Evolutionary conservation across 805 yeast species (phyloP).

Genomic region (Candida arabinofermentans): DNA sequence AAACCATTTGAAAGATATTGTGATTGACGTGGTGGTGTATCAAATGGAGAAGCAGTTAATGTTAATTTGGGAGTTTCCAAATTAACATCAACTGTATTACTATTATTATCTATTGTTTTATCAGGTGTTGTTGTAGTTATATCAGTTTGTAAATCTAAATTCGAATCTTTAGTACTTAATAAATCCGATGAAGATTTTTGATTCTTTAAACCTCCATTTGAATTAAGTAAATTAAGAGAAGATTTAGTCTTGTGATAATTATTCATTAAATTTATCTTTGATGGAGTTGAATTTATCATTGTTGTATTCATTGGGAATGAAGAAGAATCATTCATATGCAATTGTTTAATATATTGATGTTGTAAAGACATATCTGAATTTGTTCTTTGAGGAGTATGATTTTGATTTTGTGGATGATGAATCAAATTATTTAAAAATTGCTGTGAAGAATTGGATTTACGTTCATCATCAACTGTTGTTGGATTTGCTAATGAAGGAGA

Average conservation of each 20-base stretch:
- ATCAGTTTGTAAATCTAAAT: too few species aligned
- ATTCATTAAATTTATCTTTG: slow-evolving; percentile 25
- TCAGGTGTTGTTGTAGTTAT: not conserved
- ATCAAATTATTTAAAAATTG: not conserved
- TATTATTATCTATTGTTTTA: not conserved
- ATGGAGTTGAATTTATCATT: slow-evolving; percentile 23
- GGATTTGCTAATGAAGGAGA: not conserved
- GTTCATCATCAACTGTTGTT: slow-evolving; percentile 2
- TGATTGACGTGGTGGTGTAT: slow-evolving; percentile 19
- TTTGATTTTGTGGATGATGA: too few species aligned
- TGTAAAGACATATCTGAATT: slow-evolving; percentile 19
- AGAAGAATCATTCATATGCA: slow-evolving; percentile 30
- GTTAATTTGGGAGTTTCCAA: not conserved
- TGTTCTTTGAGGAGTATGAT: slow-evolving; percentile 5
- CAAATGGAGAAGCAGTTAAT: slow-evolving; percentile 10
- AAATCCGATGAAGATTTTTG: slow-evolving; percentile 6
- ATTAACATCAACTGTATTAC: not conserved
- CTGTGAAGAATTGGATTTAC: not conserved
- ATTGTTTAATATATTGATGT: slow-evolving; percentile 24
- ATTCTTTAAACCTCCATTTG: too few species aligned
- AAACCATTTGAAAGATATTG: not conserved
- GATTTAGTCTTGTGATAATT: slow-evolving; percentile 22
- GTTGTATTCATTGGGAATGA: slow-evolving; percentile 29
- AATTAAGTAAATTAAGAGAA: slow-evolving; percentile 13
- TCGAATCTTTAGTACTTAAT: slow-evolving; percentile 3